Percentiles rank a stretch among this genome's conserved stretches.
phyloP scores from a whole-genome alignment of 2,329 filamentous ascomycete species.

The Fusarium tjaetaba region DNA sequence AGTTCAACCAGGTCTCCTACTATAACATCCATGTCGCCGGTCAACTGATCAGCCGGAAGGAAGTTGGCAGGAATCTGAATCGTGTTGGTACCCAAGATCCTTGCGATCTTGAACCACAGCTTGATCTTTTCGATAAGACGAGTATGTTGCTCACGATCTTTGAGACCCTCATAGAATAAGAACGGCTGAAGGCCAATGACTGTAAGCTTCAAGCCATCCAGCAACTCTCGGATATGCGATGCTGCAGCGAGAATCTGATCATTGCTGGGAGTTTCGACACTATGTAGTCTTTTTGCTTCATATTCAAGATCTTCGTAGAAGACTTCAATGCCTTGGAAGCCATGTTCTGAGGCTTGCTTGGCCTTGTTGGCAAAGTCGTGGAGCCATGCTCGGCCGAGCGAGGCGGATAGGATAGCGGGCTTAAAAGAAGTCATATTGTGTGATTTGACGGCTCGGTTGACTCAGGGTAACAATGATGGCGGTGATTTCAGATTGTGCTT shows the following conservation, averaged over 20 bases:
- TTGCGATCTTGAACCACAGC: background rate
- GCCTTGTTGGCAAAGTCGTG: slow-evolving; percentile 6
- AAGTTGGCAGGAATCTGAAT: slow-evolving; percentile 20
- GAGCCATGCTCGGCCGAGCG: slow-evolving; percentile 12
- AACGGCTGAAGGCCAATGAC: slow-evolving; percentile 10
- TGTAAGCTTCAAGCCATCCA: background rate
- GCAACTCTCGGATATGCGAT: background rate
- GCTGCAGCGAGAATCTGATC: background rate
- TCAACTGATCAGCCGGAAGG: slow-evolving; percentile 9
- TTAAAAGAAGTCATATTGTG: background rate
- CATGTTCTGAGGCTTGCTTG: background rate
- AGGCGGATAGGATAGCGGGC: slow-evolving; percentile 3
- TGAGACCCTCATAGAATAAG: slow-evolving; percentile 2
- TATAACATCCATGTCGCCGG: slow-evolving; percentile 9
- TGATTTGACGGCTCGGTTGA: accelerated
- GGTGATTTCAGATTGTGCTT: too few species aligned
- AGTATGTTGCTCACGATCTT: background rate
- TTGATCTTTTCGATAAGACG: background rate
- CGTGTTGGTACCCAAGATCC: background rate
- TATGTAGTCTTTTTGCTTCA: background rate
- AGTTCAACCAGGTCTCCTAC: background rate
- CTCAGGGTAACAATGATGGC: accelerated
- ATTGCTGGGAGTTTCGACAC: background rate
- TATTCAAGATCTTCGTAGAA: slow-evolving; percentile 16
- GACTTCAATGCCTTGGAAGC: slow-evolving; percentile 11